Conservation (phyloP, 1,284 basidiomycete genomes). For the Amylostereum areolatum region DNA sequence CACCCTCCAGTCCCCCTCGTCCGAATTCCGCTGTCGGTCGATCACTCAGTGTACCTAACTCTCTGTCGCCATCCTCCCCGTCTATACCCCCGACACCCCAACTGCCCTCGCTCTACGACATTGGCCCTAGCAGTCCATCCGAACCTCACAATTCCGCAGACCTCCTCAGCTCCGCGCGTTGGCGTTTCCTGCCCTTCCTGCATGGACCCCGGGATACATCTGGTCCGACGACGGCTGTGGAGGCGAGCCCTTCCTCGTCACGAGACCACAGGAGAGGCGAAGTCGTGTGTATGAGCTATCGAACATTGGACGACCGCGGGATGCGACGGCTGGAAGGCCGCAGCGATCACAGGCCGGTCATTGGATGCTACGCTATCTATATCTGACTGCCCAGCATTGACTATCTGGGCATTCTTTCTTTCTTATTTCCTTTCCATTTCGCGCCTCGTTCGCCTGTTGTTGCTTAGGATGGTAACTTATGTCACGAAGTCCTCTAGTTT, state of each 20-base stretch:
- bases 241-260: constrained; percentile 15
- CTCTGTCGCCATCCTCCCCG: background rate
- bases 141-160: constrained; percentile 17
- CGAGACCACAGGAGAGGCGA: constrained; percentile 47
- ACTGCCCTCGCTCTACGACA: background rate
- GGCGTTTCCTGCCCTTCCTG: constrained; percentile 55
- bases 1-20: background rate
- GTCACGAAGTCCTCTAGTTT: no score
- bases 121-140: constrained; percentile 1
- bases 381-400: constrained; percentile 23
- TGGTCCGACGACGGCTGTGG: constrained; percentile 18
- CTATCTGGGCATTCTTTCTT: no score
- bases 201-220: constrained; percentile 2
- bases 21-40: background rate
- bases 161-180: constrained; percentile 32
- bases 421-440: no score
- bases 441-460: no score
- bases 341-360: constrained; percentile 75
- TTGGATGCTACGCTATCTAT: constrained; percentile 67
- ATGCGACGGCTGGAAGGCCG: constrained; percentile 75
- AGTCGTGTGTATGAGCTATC: constrained; percentile 63
- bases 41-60: no score
- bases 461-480: no score
- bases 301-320: constrained; percentile 67
- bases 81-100: background rate